Evolutionary conservation across 2,329 filamentous ascomycete species (phyloP).

Genomic region (Ophiocordyceps australis): DNA sequence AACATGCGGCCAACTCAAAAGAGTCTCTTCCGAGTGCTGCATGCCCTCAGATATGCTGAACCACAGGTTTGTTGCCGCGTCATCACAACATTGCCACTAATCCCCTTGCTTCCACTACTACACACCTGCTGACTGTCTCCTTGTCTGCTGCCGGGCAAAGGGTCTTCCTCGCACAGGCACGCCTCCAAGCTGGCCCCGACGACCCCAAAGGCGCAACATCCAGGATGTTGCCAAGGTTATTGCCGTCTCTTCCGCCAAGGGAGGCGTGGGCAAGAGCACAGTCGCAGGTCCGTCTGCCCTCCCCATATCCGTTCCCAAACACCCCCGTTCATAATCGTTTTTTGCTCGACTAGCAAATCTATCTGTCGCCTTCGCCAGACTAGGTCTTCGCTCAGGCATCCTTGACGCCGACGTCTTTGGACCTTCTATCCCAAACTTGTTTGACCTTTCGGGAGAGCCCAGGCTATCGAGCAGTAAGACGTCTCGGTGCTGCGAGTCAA

Average conservation of each 20-base stretch:
- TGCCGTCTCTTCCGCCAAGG: slow-evolving; percentile 92
- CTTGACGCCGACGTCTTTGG: slow-evolving; percentile 95
- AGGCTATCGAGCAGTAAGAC: slow-evolving; percentile 51
- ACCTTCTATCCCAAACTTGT: slow-evolving; percentile 78
- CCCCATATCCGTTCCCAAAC: too few relatives aligned
- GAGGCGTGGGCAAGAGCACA: slow-evolving; percentile 95
- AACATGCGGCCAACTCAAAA: slow-evolving; percentile 19
- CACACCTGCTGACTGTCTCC: too few relatives aligned
- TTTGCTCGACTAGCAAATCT: slow-evolving; percentile 57
- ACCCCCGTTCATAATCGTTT: too few relatives aligned
- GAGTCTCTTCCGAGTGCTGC: slow-evolving; percentile 15
- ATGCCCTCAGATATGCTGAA: slow-evolving; percentile 52
- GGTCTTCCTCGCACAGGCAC: slow-evolving; percentile 65
- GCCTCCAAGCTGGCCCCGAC: slow-evolving; percentile 39
- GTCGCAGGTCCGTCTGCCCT: slow-evolving; percentile 61
- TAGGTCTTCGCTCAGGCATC: slow-evolving; percentile 69
- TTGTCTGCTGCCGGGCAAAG: too few relatives aligned
- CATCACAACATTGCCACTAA: too few relatives aligned
- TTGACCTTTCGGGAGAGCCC: slow-evolving; percentile 67
- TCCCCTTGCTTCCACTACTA: not conserved
- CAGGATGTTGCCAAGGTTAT: slow-evolving; percentile 78
- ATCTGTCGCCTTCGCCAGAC: slow-evolving; percentile 67
- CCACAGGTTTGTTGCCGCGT: slow-evolving; percentile 58
- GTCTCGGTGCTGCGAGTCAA: too few relatives aligned
- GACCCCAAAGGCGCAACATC: slow-evolving; percentile 68